Evolutionary conservation across 306 rosid genomes (phyloP), one percentile per base, ranked within the genome.

Genomic region (Hippophae gyantsensis): DNA sequence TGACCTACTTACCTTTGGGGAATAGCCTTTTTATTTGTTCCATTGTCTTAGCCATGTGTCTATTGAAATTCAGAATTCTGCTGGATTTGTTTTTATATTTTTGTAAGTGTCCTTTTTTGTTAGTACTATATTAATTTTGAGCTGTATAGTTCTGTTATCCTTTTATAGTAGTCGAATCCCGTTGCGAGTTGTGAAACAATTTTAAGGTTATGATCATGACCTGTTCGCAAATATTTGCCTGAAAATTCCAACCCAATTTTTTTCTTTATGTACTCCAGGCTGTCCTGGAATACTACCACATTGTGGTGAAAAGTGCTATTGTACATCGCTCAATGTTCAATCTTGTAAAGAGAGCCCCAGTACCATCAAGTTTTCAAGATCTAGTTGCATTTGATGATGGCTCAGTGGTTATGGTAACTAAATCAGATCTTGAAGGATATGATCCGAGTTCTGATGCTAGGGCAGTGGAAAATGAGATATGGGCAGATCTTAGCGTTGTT

Each of bases 381-480:
- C 67, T 77, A 43, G 75, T 82, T 9, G 44, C 63, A 23, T 93
- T 93, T 67, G 99, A 93, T 9, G 99, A 89, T 48, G 72, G 79
- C 59, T 93, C 94, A 13, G 89, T 81, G 9, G 99, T 93, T 6
- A 75, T 93, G 63, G 89, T 93, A 65, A 79, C 85, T 2, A 79
- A 84, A 58, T 81, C 93, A 1, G 97, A 93, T 80, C 84, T 93
- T 11, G 95, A 93, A 52, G 97, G 97, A 25, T 93, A 93, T 46
- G 76, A 86, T 49, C 65, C 74, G 10, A 80, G 69, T 62, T 74
- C 60, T 53, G 74, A 76, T 40, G 61, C 84, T 41, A 73, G 60
- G 58, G 65, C 61, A 40, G 60, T 65, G 66, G 57, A 76, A 57
- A 73, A 68, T 62, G 82, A 80, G 68, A 79, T 93, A 59, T 88